Base-by-base conservation (phyloP, 2,329 filamentous ascomycete species). In the Colletotrichum lupini region DNA sequence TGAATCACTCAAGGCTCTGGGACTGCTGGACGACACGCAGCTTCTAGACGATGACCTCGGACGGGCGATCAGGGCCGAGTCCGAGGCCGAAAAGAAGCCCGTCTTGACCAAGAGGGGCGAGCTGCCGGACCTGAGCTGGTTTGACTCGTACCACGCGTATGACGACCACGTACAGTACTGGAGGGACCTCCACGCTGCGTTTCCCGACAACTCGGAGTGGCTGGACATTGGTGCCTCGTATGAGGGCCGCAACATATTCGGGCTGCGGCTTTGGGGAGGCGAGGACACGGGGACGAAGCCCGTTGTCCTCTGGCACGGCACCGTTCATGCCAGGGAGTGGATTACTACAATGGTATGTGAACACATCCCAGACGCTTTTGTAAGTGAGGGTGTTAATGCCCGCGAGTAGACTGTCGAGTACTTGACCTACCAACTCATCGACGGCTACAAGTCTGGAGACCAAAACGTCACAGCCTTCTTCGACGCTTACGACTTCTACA, bases 401-500 rank as follows among this genome's bases (percentile, higher is more conserved):
- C 14, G 14, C n/a, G 26, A 26, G 75, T 76, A 82, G 80, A 79
- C 76, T 60, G 75, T 78, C 68, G 77, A 60, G 64, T 76, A 81
- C 35, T 78, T 82, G 37, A 62, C 74, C 14, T 53, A 76, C 28
- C 81, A 84, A 32, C 81, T 89, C 60, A 80, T 89, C 30, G 80
- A 80, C 35, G 83, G 83, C 28, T 87, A 88, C 74, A 77, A 76
- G 53, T 81, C 79, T 26, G 70, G 73, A 30, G 82, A 84, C 63
- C 75, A 77, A 2, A 76, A 81, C 6, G 81, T 85, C 6, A 83
- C 82, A 42, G 78, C 80, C 5, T 86, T 87, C 75, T 82, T 91
- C 52, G 84, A 91, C 78, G 86, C 84, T 52, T 91, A 89, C 76
- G 89, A 91, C 78, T 91, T 88, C 76, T 90, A 89, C 79, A 86